These are phyloP conservation scores for Cronartium quercuum DNA, from an alignment of 1,284 basidiomycete genomes.

Conservation along the genomic window DNA sequence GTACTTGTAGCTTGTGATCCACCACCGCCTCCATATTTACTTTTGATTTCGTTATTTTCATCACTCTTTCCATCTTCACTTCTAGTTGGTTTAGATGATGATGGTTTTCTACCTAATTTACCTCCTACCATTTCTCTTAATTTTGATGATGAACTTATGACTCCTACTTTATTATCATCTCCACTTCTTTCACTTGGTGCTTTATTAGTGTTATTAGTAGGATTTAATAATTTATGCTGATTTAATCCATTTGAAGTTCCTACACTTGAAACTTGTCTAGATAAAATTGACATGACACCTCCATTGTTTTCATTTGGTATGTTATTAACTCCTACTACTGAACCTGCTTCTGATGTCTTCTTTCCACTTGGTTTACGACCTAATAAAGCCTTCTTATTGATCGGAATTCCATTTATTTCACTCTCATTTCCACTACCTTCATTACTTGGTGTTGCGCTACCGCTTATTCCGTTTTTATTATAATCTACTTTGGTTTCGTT, in stretches of 20 bases:
- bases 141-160: constrained; percentile 3
- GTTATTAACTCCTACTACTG: neutral
- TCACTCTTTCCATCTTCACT: constrained; percentile 44
- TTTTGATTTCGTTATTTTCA: constrained; percentile 35
- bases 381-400: neutral
- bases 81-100: constrained; percentile 40
- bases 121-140: constrained; percentile 39
- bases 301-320: neutral
- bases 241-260: neutral
- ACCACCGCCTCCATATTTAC: constrained; percentile 10
- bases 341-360: neutral
- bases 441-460: constrained; percentile 9
- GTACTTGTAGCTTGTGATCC: constrained; percentile 39
- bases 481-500: constrained; percentile 7
- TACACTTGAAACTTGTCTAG: neutral
- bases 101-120: constrained; percentile 43
- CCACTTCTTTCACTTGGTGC: constrained; percentile 32
- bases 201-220: neutral
- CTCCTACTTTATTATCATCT: constrained; percentile 12
- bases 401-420: neutral
- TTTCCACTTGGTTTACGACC: constrained; percentile 6
- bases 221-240: neutral
- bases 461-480: constrained; percentile 13
- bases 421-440: constrained; percentile 20
- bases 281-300: neutral